These are phyloP conservation scores for Capsicum baccatum DNA, from an alignment of 257 asterid species.

Conservation along the genomic window DNA sequence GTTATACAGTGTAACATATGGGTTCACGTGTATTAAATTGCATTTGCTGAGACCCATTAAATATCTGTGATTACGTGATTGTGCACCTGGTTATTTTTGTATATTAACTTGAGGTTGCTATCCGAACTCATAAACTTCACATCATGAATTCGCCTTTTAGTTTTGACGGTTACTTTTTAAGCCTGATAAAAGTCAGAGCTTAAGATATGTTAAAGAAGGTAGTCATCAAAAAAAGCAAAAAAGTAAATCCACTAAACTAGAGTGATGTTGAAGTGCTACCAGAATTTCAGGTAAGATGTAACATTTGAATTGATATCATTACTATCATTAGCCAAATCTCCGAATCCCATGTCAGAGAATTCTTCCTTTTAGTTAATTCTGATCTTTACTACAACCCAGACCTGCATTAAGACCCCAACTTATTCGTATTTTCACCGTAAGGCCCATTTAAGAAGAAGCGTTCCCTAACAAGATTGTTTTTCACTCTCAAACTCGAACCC, in stretches of 20 bases:
- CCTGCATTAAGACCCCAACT: too few relatives aligned
- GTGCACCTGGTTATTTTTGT: not conserved
- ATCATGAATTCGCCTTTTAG: not conserved
- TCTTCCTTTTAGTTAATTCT: not conserved
- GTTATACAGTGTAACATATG: not conserved
- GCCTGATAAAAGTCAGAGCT: not conserved
- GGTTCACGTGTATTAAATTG: not conserved
- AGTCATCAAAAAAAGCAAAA: not conserved
- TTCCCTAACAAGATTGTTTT: too few relatives aligned
- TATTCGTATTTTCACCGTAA: too few relatives aligned
- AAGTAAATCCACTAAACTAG: not conserved
- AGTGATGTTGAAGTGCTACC: slow-evolving; percentile 24
- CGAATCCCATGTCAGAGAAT: not conserved
- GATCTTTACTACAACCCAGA: too few relatives aligned
- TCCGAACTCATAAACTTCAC: not conserved
- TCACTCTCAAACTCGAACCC: too few relatives aligned
- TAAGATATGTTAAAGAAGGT: not conserved
- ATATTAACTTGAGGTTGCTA: not conserved
- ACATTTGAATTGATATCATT: not conserved
- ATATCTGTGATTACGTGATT: not conserved
- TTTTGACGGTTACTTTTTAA: not conserved
- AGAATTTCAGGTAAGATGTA: slow-evolving; percentile 11
- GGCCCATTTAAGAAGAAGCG: too few relatives aligned
- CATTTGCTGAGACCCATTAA: not conserved
- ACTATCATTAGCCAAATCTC: not conserved